A percentile compares a stretch with the other conserved stretches of the same genome.
phyloP scores from a whole-genome alignment of 805 yeast species.

The Saccharomycopsis sp. region DNA sequence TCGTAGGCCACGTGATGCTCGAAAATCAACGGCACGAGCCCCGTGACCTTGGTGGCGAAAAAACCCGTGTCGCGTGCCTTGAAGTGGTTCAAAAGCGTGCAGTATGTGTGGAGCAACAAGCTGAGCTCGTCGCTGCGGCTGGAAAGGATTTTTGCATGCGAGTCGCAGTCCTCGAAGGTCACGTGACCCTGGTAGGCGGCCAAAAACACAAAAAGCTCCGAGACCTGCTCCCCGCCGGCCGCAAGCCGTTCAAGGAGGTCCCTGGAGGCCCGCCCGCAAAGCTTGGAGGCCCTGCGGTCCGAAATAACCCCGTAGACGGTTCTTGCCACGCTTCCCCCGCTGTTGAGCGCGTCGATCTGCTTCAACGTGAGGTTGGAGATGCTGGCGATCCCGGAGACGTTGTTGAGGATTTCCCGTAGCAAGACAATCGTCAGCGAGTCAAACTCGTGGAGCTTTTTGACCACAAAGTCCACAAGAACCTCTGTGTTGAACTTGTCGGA shows the following conservation, averaged over 20 bases:
- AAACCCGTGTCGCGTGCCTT: constrained; percentile 26
- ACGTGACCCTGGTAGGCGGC: constrained; percentile 41
- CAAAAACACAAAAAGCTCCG: constrained; percentile 60
- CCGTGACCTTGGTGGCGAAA: constrained; percentile 32
- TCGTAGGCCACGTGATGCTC: constrained; percentile 42
- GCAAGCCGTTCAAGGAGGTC: constrained; percentile 36
- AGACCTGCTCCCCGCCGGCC: constrained; percentile 5
- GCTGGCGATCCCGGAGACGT: constrained; percentile 76
- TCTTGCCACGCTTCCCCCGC: constrained; percentile 51
- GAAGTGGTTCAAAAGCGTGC: constrained; percentile 50
- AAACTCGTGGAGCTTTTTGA: constrained; percentile 55
- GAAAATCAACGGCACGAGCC: constrained; percentile 35
- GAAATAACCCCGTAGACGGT: constrained; percentile 49
- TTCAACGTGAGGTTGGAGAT: constrained; percentile 57
- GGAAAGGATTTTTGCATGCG: constrained; percentile 66
- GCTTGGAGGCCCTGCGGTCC: constrained; percentile 24
- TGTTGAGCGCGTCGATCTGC: constrained; percentile 60
- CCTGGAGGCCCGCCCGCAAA: constrained; percentile 34
- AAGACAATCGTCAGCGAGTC: constrained; percentile 57
- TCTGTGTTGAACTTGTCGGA: constrained; percentile 47
- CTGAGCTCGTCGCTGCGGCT: constrained; percentile 65
- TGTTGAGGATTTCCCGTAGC: constrained; percentile 55
- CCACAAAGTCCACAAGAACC: constrained; percentile 53
- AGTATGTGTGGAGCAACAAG: constrained; percentile 58
- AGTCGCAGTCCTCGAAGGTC: constrained; percentile 26